Base-by-base conservation (phyloP, 805 yeast genomes). In the Candida schatavii region DNA sequence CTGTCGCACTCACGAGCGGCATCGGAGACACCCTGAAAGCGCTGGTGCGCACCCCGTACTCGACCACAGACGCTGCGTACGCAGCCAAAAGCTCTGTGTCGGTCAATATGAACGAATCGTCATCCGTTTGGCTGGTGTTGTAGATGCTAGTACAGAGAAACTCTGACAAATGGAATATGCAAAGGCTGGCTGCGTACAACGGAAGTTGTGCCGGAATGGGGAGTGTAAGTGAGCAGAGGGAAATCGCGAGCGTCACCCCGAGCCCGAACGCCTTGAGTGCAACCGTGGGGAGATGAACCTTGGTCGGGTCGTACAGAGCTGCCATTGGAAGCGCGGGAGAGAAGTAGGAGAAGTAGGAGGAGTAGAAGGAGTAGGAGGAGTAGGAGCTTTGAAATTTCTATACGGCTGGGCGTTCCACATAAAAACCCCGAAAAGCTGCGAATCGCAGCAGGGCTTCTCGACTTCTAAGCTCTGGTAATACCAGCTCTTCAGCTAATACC, bases 131-230 rank as follows among this genome's bases (percentile, higher is more conserved):
- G 3, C 69, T 59, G 3, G 81, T 72, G 55, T 91, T 89, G 63
- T 72, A 88, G 39, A 68, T 64, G 0, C 96, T 89, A 0, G 99
- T 93, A 30, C 81, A 75, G 53, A 75, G 78, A 58, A 83, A 93
- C 64, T 93, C 99, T 17, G 87, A 57, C 51, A 86, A 77, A 59
- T 93, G 98, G 64, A 91, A 93, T 0, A 73, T 21, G 2, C 83
- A 59, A 7, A 86, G 10, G 32, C 17, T 44, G 19, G 17, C 46
- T 33, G 19, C 22, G 42, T 23, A 26, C 10, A 13, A 35, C 23
- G 19, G 5, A 7, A 23, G 14, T 18, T 13, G 26, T 26, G 2
- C 27, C 5, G 20, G 34, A 17, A 15, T 17, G 35, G 29, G 17
- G 18, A 15, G 13, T 2, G 42, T 37, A 41, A 55, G 56, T 23